Evolutionary conservation across 139 green algal species (phyloP), one percentile per base, ranked within the genome.

Genomic region (Pleodorina starrii): DNA sequence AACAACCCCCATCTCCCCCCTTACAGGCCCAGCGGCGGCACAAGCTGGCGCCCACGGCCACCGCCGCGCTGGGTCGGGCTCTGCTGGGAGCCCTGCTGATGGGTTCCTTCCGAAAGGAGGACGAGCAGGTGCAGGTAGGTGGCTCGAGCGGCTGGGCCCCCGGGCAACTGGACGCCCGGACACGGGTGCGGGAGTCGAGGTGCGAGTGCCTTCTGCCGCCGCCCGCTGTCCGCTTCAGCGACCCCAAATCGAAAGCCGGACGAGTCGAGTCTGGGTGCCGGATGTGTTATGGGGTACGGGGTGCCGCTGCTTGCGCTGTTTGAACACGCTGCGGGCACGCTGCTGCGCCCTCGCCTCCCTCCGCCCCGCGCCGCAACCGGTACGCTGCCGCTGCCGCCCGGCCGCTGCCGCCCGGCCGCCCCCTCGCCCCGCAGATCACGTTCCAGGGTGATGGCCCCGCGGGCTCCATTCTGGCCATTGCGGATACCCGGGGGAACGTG

Each of bases 61-160:
- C 93, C 60, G 96, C 95, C 10, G 97, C 97, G 43, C 85, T 99
- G 23, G 97, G 97, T 0, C 88, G 97, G 5, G 90, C 95, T 0
- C 87, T 99, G 35, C 85, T 98, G 43, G 96, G 96, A 23, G 95
- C 95, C 9, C 77, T 98, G 48, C 93, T 99, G 3, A 95, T 99
- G 90, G 94, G 92, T 35, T 90, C 90, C 36, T 99, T 97, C 92
- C 93, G 94, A 5, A 96, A 96, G 59, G 95, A 98, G 50, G 95
- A 94, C n/a, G 94, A 95, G 82, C 76, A 90, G 6, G 90, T 92
- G 42, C 93, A 95, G 92, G 92, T 95, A n/a, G 7, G 89, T 32
- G 54, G 7, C 25, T 66, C n/a, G n/a, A n/a, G n/a, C n/a, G n/a
- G n/a, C n/a, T n/a, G n/a, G n/a, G n/a, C n/a, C n/a, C n/a, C n/a